Percentiles rank a stretch among this genome's conserved stretches.
Evolutionary conservation across 139 green algal genomes (phyloP).

Genomic region (Zygnema cylindricum): DNA sequence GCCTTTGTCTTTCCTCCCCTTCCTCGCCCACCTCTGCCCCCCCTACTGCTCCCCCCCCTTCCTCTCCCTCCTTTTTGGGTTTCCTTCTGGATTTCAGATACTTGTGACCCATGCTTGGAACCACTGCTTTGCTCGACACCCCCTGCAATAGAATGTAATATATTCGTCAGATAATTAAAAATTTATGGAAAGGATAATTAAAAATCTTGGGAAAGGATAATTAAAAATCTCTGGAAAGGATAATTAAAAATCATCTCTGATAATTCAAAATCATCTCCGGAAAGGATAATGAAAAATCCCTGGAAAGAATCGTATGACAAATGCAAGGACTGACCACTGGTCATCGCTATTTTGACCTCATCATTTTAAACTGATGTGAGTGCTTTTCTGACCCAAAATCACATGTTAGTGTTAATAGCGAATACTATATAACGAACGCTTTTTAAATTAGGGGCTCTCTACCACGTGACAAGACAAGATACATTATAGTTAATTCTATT

Average conservation of each 20-base stretch:
- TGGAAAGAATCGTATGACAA: neutral
- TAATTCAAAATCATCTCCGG: neutral
- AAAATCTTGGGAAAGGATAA: neutral
- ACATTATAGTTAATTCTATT: too few relatives aligned
- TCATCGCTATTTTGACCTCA: too few relatives aligned
- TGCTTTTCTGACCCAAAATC: too few relatives aligned
- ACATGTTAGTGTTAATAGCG: too few relatives aligned
- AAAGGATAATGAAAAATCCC: neutral
- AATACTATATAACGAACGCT: too few relatives aligned
- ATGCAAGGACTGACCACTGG: neutral
- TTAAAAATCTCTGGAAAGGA: neutral
- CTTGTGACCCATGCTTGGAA: neutral
- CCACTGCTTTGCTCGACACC: neutral
- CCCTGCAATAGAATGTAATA: neutral
- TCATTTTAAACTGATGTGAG: too few relatives aligned
- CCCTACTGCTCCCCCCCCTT: neutral
- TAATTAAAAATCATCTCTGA: neutral
- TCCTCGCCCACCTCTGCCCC: neutral
- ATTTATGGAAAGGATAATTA: neutral
- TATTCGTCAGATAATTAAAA: neutral
- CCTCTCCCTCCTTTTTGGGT: neutral
- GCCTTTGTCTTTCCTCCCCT: slow-evolving; percentile 17
- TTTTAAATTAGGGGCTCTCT: too few relatives aligned
- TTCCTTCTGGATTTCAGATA: neutral
- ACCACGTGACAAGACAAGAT: too few relatives aligned